Evolutionary conservation across 306 rosid species (phyloP).

Genomic region (Astragalus glycyphyllos): DNA sequence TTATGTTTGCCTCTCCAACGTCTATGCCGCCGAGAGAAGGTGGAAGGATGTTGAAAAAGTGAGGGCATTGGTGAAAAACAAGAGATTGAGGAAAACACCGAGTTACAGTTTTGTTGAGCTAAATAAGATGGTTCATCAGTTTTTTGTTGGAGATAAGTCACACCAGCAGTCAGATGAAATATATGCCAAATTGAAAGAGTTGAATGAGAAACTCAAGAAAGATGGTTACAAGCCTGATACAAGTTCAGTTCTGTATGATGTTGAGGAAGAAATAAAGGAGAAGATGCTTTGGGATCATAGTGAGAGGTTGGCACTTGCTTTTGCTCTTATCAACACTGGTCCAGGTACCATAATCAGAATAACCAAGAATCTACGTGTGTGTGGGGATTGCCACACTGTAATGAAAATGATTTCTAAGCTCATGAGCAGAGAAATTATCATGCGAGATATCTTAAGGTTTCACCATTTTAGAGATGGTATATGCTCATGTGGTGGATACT

Average conservation of each 20-base stretch:
- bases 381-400: constrained; percentile 64
- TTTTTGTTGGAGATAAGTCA: constrained; percentile 61
- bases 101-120: constrained; percentile 65
- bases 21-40: constrained; percentile 63
- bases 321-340: constrained; percentile 57
- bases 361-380: constrained; percentile 67
- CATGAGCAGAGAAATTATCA: constrained; percentile 51
- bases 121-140: constrained; percentile 62
- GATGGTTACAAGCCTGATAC: constrained; percentile 71
- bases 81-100: constrained; percentile 57
- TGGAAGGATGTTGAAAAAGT: constrained; percentile 67
- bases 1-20: constrained; percentile 70
- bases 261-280: constrained; percentile 63
- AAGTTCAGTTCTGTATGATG: constrained; percentile 61
- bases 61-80: constrained; percentile 53
- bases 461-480: constrained; percentile 61
- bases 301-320: constrained; percentile 66
- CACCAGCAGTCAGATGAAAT: constrained; percentile 56
- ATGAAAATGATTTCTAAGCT: constrained; percentile 60
- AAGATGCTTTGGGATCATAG: constrained; percentile 73
- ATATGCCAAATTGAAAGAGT: constrained; percentile 53
- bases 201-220: constrained; percentile 58
- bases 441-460: constrained; percentile 66
- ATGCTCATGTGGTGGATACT: constrained; percentile 68
- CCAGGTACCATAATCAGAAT: constrained; percentile 61